Evolutionary conservation across 495 filamentous ascomycete species (phyloP), one percentile per base, ranked within the genome.

Genomic region (Lasiosphaeria hispida): DNA sequence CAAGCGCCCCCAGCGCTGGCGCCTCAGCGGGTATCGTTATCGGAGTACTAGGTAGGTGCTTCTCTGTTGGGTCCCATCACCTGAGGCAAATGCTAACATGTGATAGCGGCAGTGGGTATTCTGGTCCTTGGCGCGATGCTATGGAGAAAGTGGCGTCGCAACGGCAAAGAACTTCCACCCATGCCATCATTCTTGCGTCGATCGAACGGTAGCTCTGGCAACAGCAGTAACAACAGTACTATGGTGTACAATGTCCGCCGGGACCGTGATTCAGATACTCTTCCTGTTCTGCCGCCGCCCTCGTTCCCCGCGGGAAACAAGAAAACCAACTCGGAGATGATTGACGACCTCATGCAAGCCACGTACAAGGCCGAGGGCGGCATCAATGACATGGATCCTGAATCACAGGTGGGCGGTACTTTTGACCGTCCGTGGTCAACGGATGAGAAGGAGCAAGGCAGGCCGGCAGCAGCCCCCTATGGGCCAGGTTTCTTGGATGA

Each of bases 261-360:
- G 0, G 23, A 49, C 35, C 23, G 49, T 19, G 15, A 39, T 23
- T 23, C 18, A 23, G 53, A 55, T 18, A 55, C 43, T 10, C 35
- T 45, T 33, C 41, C 53, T 13, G 47, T 55, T 15, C 30, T 51
- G 39, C 38, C n/a, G n/a, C 54, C 38, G 13, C 41, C 18, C 8
- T 14, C 35, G 36, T 39, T 55, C 10, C 52, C 43, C 18, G 23
- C 17, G 3, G 57, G 43, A 23, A 15, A 40, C 8, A 53, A 36
- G 40, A 68, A 66, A 33, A 69, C 63, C 40, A 66, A 66, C 53
- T 61, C 61, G 9, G 47, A 66, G 15, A 66, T 69, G 53, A 61
- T 69, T 56, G 63, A 66, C 58, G 38, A 61, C 10, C 53, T 69
- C 13, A 66, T 69, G 61, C 58, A 52, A 17, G 66, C 66, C 14